These are phyloP conservation scores for Ascochyta lentis DNA, from an alignment of 2,329 filamentous ascomycete genomes.

Conservation along the genomic window DNA sequence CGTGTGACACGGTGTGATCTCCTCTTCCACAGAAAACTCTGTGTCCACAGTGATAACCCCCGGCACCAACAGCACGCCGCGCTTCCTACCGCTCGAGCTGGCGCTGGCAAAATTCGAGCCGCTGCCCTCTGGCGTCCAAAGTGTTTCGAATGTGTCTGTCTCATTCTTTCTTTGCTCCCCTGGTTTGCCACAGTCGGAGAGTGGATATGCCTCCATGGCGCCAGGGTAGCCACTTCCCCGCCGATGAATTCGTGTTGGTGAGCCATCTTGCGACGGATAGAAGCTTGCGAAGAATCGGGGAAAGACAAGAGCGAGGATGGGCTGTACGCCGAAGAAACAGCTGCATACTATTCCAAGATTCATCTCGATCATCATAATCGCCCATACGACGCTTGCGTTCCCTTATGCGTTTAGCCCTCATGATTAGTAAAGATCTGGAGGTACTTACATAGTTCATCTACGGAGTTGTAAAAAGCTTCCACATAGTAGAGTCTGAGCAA, in stretches of 20 bases:
- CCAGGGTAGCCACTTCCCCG: background rate
- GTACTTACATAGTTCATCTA: conserved; percentile 35
- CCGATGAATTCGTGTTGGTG: background rate
- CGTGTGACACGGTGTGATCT: conserved; percentile 4
- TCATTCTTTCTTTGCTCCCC: background rate
- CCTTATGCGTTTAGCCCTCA: conserved; percentile 14
- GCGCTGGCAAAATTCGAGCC: conserved; percentile 2
- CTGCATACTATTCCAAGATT: conserved; percentile 42
- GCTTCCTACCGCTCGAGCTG: conserved; percentile 2
- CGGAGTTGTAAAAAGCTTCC: conserved; percentile 33
- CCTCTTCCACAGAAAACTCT: conserved; percentile 5
- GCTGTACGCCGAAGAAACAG: conserved; percentile 42
- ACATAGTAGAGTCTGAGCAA: conserved; percentile 38
- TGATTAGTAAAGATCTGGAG: background rate
- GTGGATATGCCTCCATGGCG: background rate
- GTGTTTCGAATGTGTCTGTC: background rate
- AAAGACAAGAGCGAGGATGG: conserved; percentile 37
- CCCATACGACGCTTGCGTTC: conserved; percentile 33
- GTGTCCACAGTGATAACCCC: conserved; percentile 6
- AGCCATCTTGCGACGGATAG: background rate
- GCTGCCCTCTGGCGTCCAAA: conserved; percentile 8
- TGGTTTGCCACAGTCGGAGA: background rate
- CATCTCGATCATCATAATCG: conserved; percentile 33
- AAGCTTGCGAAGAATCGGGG: conserved; percentile 30
- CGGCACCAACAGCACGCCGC: background rate